Conservation (phyloP, 2,329 filamentous ascomycete genomes). For the Penicillium sp. region DNA sequence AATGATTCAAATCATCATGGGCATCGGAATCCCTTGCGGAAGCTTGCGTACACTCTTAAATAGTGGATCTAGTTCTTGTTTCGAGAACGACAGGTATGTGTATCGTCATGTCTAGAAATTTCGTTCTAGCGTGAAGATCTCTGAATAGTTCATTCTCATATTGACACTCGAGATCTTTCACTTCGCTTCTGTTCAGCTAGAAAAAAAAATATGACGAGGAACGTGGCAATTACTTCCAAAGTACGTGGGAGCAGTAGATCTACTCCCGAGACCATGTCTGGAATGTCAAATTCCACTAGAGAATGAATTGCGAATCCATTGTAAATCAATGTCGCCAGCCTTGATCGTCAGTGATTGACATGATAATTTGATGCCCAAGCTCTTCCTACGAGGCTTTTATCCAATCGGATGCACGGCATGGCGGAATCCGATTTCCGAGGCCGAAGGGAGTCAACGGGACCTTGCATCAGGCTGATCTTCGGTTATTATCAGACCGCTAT, state of each 20-base stretch:
- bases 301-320: constrained; percentile 1
- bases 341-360: not conserved
- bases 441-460: not conserved
- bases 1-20: not conserved
- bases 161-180: not conserved
- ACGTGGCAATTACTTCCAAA: not conserved
- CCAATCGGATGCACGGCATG: constrained; percentile 5
- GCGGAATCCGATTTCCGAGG: constrained; percentile 5
- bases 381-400: not conserved
- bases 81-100: not conserved
- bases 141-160: constrained; percentile 2
- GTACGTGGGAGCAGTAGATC: not conserved
- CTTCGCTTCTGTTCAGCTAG: not conserved
- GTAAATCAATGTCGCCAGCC: not conserved
- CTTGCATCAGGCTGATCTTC: not conserved
- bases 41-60: constrained; percentile 9
- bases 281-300: constrained; percentile 1
- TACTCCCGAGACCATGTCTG: not conserved
- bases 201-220: not conserved
- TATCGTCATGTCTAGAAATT: not conserved
- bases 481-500: not conserved
- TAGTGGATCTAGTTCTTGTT: not conserved
- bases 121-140: not conserved
- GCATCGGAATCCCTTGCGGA: constrained; percentile 10
- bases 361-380: not conserved